Base-by-base conservation (phyloP, 352 stramenopile species). In the Phytophthora boehmeriae region DNA sequence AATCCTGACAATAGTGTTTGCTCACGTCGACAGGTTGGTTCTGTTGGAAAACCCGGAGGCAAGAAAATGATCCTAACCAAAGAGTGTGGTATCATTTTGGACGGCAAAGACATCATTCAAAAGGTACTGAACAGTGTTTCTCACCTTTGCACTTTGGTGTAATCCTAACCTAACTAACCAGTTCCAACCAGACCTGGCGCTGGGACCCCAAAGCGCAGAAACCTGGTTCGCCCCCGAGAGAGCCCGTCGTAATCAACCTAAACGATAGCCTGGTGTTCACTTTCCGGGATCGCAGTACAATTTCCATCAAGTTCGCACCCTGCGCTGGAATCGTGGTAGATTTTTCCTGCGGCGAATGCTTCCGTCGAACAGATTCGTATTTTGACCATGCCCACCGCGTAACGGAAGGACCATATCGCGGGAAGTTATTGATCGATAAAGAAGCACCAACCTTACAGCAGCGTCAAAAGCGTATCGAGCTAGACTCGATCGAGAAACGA, bases 191-290 rank as follows among this genome's bases (percentile, higher is more conserved):
- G 78, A 75, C 35, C n/a, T 92, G 81, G 83, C 71, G 72, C 19
- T 92, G 83, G 81, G 66, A 90, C 25, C 62, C 64, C 4, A 89
- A 90, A 59, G 75, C 75, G 1, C 83, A 92, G 51, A 65, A 89
- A 19, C 76, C 81, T 36, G 87, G 86, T 8, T 73, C 54, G 39
- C 80, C 83, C 10, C 88, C 88, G 5, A 43, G 48, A 2, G 66
- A 89, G 8, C 69, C 83, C 1, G 68, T 96, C 6, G 35, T 73
- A 13, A 90, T 96, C 46, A 60, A 65, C 14, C 71, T 96, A 34
- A 96, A 95, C 53, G 79, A 93, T 32, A 63, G 59, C 42, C 47
- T 96, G 34, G 38, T 73, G 14, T 83, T 96, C 66, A 90, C 74
- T 11, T 96, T 86, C 61, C 76, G 63, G 35, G 75, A 89, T 27